Conservation (phyloP, 2,329 filamentous ascomycete genomes). For the Diplodia corticola region DNA sequence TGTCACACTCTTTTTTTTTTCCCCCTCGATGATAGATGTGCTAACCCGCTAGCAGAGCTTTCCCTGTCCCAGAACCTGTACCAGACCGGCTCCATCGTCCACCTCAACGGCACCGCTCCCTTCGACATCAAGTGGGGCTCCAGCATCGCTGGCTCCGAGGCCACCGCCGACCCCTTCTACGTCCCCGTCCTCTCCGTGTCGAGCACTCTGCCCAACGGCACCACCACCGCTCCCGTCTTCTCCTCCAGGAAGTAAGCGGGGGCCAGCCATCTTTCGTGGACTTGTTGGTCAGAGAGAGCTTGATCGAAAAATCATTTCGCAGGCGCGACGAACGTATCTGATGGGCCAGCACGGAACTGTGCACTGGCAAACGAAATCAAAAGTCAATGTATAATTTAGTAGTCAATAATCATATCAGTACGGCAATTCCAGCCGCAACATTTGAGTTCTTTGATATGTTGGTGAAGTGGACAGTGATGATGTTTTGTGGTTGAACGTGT, state of each 20-base stretch:
- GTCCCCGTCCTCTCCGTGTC: not conserved
- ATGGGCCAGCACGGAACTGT: not conserved
- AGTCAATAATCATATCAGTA: not conserved
- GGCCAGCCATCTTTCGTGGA: not conserved
- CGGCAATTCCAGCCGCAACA: not conserved
- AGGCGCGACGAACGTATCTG: not conserved
- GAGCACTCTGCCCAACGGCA: constrained; percentile 5
- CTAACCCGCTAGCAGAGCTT: not conserved
- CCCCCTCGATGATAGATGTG: no score
- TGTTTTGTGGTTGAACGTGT: no score
- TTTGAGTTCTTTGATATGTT: not conserved
- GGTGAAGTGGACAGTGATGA: not conserved
- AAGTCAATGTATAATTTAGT: not conserved
- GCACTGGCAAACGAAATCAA: no score
- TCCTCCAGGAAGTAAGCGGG: not conserved
- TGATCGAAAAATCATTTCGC: not conserved
- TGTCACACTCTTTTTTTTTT: no score
- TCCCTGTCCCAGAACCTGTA: constrained; percentile 9
- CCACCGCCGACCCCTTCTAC: not conserved
- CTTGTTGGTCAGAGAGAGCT: no score
- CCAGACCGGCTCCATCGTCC: not conserved
- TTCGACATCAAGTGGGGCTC: not conserved
- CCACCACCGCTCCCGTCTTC: not conserved
- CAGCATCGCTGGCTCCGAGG: not conserved
- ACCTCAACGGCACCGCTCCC: constrained; percentile 10